A percentile compares a stretch with the other conserved stretches of the same genome.
phyloP scores from a whole-genome alignment of 495 filamentous ascomycete genomes.

The Daldinia bambusicola region DNA sequence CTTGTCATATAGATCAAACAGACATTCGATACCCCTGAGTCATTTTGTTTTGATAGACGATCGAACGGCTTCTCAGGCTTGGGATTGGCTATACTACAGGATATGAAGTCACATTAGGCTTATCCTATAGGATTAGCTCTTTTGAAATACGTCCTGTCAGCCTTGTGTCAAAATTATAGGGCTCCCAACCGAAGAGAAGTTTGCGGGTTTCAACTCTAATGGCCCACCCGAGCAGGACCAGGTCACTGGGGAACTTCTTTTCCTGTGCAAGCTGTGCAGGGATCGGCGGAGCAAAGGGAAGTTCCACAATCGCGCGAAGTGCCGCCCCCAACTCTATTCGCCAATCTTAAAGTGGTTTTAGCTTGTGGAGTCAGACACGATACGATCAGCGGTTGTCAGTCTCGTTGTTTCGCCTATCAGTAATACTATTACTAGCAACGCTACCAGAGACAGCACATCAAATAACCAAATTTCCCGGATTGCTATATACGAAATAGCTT shows the following conservation, averaged over 20 bases:
- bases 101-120: slow-evolving; percentile 39
- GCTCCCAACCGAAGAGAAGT: slow-evolving; percentile 24
- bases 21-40: slow-evolving; percentile 10
- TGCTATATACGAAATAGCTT: neutral
- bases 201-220: slow-evolving; percentile 9
- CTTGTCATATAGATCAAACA: slow-evolving; percentile 19
- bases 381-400: slow-evolving; percentile 19
- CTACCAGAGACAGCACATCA: slow-evolving; percentile 5
- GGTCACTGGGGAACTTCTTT: slow-evolving; percentile 18
- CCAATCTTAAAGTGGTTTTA: slow-evolving; percentile 11
- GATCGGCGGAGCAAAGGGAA: slow-evolving; percentile 24
- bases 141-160: slow-evolving; percentile 22
- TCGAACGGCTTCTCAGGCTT: slow-evolving; percentile 5
- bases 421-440: neutral
- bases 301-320: slow-evolving; percentile 33
- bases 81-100: slow-evolving; percentile 22
- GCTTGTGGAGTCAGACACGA: slow-evolving; percentile 9
- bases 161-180: slow-evolving; percentile 30
- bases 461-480: neutral
- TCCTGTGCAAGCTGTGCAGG: slow-evolving; percentile 23
- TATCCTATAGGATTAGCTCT: slow-evolving; percentile 27
- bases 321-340: slow-evolving; percentile 29
- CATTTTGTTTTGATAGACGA: slow-evolving; percentile 15
- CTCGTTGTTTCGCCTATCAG: slow-evolving; percentile 15
- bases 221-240: slow-evolving; percentile 4